phyloP scores from a whole-genome alignment of 78 protist species.

The Mantamonas sphyraenae region DNA sequence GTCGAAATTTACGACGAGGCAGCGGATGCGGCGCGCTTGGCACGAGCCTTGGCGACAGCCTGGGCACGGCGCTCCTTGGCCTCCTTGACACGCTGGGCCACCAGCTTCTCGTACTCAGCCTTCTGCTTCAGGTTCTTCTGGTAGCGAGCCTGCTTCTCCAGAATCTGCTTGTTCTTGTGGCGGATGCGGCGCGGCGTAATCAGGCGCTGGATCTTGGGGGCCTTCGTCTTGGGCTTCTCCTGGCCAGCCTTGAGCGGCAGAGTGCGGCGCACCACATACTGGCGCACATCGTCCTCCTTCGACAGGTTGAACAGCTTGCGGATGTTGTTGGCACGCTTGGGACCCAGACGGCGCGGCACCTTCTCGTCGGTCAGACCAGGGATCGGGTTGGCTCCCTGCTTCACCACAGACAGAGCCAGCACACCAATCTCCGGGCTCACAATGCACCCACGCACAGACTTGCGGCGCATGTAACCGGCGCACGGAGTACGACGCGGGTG shows the following conservation, averaged over 20 bases:
- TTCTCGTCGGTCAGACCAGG: conserved; percentile 83
- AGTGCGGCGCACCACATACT: conserved; percentile 89
- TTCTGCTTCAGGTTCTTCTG: background rate
- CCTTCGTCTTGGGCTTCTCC: conserved; percentile 71
- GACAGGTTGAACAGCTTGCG: conserved; percentile 85
- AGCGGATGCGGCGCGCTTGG: too few relatives aligned
- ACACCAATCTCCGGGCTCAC: conserved; percentile 80
- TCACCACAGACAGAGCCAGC: conserved; percentile 81
- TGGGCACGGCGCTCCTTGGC: too few relatives aligned
- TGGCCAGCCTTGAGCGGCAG: conserved; percentile 63
- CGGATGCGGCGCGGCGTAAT: conserved; percentile 81
- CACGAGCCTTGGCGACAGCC: too few relatives aligned
- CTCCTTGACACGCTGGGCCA: conserved; percentile 15
- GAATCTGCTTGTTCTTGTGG: conserved; percentile 74
- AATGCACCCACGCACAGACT: conserved; percentile 98
- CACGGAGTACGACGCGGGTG: conserved; percentile 66
- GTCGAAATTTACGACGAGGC: too few relatives aligned
- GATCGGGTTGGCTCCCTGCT: conserved; percentile 89
- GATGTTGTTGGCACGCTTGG: conserved; percentile 98
- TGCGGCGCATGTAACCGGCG: conserved; percentile 95
- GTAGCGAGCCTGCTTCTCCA: conserved; percentile 21
- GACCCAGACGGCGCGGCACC: conserved; percentile 87
- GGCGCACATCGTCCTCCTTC: conserved; percentile 93
- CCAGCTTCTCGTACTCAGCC: conserved; percentile 25
- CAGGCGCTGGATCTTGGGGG: conserved; percentile 99